phyloP scores from a whole-genome alignment of 2,329 filamentous ascomycete genomes.

The Ceratocystis eucalypticola region DNA sequence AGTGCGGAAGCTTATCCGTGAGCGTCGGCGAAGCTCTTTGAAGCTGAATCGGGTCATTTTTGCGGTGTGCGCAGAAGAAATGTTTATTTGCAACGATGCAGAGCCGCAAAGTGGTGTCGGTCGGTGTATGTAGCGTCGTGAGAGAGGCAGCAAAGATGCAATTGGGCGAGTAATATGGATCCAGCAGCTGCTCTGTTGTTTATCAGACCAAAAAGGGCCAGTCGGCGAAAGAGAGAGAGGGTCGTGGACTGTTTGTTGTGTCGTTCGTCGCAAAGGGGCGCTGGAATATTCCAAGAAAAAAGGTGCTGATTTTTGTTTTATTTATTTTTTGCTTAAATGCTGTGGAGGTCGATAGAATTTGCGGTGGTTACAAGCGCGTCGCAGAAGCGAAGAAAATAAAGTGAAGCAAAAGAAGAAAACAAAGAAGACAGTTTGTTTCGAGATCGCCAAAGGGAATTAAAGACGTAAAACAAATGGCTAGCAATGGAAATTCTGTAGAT shows the following conservation, averaged over 20 bases:
- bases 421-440: constrained; percentile 10
- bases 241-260: background rate
- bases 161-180: background rate
- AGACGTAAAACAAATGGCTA: background rate
- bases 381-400: constrained; percentile 15
- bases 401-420: background rate
- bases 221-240: background rate
- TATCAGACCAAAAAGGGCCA: background rate
- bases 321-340: background rate
- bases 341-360: background rate
- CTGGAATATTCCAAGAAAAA: background rate
- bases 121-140: background rate
- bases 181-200: background rate
- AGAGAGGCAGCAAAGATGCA: background rate
- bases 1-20: constrained; percentile 58
- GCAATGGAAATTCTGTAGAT: constrained; percentile 10
- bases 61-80: background rate
- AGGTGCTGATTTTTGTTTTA: background rate
- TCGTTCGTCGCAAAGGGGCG: background rate
- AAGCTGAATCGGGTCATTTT: constrained; percentile 27
- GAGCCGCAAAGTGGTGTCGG: background rate
- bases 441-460: constrained; percentile 7
- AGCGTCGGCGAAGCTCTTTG: constrained; percentile 63
- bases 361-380: constrained; percentile 10
- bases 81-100: background rate